phyloP scores from a whole-genome alignment of 108 stramenopile genomes.

The Skeletonema costatum region DNA sequence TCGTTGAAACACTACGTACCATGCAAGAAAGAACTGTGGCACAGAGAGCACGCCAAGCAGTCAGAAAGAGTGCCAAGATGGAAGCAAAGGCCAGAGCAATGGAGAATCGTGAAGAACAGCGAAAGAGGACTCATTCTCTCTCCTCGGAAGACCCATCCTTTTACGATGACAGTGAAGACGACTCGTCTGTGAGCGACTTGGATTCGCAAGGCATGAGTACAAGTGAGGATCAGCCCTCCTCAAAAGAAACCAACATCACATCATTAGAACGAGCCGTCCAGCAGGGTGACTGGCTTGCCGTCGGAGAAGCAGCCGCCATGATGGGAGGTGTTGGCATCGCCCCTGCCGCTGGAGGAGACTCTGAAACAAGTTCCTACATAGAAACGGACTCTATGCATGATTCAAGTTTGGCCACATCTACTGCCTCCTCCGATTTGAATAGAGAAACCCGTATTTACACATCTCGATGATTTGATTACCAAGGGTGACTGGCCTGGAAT shows the following conservation, averaged over 20 bases:
- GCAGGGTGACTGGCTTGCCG: constrained; percentile 89
- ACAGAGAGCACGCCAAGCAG: constrained; percentile 54
- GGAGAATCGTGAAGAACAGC: not conserved
- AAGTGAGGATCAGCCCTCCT: not conserved
- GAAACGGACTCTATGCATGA: not conserved
- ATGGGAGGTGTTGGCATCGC: constrained; percentile 14
- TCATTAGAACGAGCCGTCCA: constrained; percentile 66
- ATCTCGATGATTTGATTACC: constrained; percentile 76
- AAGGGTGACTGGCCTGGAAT: constrained; percentile 84
- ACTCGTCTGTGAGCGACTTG: constrained; percentile 25
- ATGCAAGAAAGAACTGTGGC: constrained; percentile 70
- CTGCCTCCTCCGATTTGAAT: not conserved
- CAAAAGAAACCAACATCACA: constrained; percentile 13
- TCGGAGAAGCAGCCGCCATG: constrained; percentile 76
- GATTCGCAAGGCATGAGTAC: constrained; percentile 1
- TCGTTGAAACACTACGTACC: constrained; percentile 62
- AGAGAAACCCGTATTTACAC: constrained; percentile 38
- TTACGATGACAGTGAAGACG: not conserved
- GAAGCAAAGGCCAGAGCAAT: constrained; percentile 32
- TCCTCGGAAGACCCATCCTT: not conserved
- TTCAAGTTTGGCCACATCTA: constrained; percentile 14
- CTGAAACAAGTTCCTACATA: not conserved
- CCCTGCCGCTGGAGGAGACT: not conserved
- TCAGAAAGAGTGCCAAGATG: constrained; percentile 52
- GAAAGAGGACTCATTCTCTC: not conserved